A percentile compares a stretch with the other conserved stretches of the same genome.
These are phyloP conservation scores for Eimeria tenella DNA, from an alignment of 169 alveolate genomes.

Conservation along the genomic window DNA sequence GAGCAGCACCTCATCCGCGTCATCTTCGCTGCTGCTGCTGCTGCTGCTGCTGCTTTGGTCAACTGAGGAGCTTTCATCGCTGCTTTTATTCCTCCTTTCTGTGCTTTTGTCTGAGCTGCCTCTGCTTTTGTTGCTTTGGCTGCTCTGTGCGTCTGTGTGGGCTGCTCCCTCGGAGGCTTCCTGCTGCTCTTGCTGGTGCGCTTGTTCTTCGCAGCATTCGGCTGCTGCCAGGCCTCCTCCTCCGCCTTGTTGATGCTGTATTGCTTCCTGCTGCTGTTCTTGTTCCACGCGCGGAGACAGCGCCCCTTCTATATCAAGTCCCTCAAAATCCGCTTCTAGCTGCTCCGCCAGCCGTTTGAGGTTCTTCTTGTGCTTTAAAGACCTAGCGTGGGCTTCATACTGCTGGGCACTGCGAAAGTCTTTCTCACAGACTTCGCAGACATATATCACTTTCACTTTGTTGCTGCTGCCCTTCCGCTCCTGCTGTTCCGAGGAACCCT, in stretches of 20 bases:
- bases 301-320: not conserved
- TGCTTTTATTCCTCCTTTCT: not conserved
- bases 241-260: not conserved
- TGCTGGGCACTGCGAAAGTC: constrained; percentile 79
- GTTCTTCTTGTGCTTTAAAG: constrained; percentile 74
- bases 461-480: constrained; percentile 24
- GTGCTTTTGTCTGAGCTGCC: not conserved
- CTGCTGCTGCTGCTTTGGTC: constrained; percentile 29
- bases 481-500: not conserved
- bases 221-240: constrained; percentile 2
- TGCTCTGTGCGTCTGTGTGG: not conserved
- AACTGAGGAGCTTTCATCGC: not conserved
- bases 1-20: not conserved
- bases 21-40: constrained; percentile 44
- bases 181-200: constrained; percentile 2
- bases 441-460: constrained; percentile 9
- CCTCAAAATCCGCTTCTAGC: not conserved
- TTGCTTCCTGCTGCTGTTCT: not conserved
- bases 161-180: not conserved
- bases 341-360: constrained; percentile 16
- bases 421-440: constrained; percentile 80
- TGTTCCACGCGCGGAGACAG: not conserved
- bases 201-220: not conserved
- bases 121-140: not conserved
- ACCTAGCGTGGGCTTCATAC: constrained; percentile 78